These are phyloP conservation scores for Choanephora cucurbitarum DNA, from an alignment of 371 early-diverging fungal genomes.

Conservation along the genomic window DNA sequence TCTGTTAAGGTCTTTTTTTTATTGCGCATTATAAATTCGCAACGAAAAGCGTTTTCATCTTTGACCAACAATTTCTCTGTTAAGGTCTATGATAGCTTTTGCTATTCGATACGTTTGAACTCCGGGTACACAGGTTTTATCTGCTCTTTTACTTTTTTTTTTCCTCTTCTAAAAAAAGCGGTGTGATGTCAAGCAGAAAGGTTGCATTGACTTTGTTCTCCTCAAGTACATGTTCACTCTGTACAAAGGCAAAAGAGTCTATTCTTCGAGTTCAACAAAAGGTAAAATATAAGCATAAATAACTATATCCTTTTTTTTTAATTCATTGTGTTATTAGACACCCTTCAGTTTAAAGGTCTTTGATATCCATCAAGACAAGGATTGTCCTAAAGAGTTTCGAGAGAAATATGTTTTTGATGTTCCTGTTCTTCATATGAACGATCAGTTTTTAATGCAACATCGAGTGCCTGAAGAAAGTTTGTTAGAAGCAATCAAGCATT, in stretches of 20 bases:
- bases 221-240: constrained; percentile 55
- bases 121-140: too few species aligned
- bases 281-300: constrained; percentile 24
- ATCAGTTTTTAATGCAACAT: constrained; percentile 50
- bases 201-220: constrained; percentile 52
- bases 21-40: constrained; percentile 31
- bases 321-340: constrained; percentile 13
- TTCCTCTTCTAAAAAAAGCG: constrained; percentile 1
- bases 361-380: constrained; percentile 45
- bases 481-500: constrained; percentile 39
- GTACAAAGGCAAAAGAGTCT: constrained; percentile 45
- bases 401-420: constrained; percentile 55
- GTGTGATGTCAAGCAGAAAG: constrained; percentile 40
- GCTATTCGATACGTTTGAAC: too few species aligned
- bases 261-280: constrained; percentile 48
- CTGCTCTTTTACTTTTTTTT: not conserved
- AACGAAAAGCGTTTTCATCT: constrained; percentile 24
- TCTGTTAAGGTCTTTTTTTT: too few species aligned
- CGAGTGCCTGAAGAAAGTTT: constrained; percentile 45
- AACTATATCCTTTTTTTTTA: too few species aligned
- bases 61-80: constrained; percentile 30
- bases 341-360: constrained; percentile 43
- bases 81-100: too few species aligned
- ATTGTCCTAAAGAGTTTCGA: constrained; percentile 50
- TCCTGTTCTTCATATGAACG: constrained; percentile 53